Percentiles rank a stretch among this genome's conserved stretches.
phyloP scores from a whole-genome alignment of 202 grass and related monocot genomes.

The Carex sylvatica region DNA sequence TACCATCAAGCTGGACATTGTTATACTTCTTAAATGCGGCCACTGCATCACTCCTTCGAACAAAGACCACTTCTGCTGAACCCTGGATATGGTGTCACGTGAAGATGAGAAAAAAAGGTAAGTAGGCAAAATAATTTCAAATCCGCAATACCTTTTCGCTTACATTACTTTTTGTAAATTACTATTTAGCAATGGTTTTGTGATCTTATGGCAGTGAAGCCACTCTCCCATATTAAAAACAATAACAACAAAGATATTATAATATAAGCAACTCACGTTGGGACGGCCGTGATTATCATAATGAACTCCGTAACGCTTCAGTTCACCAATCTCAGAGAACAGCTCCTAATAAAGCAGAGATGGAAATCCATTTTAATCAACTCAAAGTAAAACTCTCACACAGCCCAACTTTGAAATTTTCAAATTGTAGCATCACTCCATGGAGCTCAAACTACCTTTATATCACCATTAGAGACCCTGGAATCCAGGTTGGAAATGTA shows the following conservation, averaged over 20 bases:
- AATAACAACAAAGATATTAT: slow-evolving; percentile 8
- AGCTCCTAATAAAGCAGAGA: slow-evolving; percentile 64
- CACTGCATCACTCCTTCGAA: slow-evolving; percentile 77
- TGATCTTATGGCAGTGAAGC: not conserved
- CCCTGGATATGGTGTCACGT: slow-evolving; percentile 55
- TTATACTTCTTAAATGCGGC: slow-evolving; percentile 87
- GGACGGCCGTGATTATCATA: slow-evolving; percentile 73
- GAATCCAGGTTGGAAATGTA: slow-evolving; percentile 98
- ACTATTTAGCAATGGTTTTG: not conserved
- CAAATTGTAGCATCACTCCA: slow-evolving; percentile 2
- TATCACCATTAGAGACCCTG: slow-evolving; percentile 89
- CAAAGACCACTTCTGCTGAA: slow-evolving; percentile 89
- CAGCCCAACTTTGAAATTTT: slow-evolving; percentile 11
- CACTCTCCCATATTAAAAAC: not conserved
- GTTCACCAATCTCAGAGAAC: slow-evolving; percentile 85
- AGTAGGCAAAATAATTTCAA: not conserved
- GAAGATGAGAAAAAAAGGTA: not conserved
- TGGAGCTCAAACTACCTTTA: slow-evolving; percentile 63
- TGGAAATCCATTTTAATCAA: slow-evolving; percentile 39
- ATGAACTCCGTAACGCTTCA: slow-evolving; percentile 96
- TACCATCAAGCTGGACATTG: slow-evolving; percentile 92
- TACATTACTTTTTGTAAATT: not conserved
- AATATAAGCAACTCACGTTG: slow-evolving; percentile 57
- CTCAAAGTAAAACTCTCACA: slow-evolving; percentile 26
- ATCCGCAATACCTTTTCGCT: not conserved